These are phyloP conservation scores for Elsinoe australis DNA, from an alignment of 2,329 filamentous ascomycete species.

Conservation along the genomic window DNA sequence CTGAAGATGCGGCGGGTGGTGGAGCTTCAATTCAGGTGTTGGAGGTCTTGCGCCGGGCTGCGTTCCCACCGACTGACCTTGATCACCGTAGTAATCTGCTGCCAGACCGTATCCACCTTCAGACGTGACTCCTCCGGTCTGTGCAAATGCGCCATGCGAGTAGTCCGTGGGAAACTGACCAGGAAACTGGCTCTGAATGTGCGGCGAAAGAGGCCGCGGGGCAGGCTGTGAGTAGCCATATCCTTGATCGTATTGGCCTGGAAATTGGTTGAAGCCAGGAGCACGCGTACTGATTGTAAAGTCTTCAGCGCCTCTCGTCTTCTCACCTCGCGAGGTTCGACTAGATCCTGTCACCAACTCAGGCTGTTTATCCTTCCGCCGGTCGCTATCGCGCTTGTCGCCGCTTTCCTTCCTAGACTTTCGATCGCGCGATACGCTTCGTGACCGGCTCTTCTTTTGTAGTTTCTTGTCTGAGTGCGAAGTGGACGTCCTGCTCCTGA, in stretches of 20 bases:
- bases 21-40: constrained; percentile 45
- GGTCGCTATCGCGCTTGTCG: constrained; percentile 3
- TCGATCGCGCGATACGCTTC: constrained; percentile 26
- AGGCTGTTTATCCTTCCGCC: constrained; percentile 18
- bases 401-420: constrained; percentile 20
- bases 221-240: constrained; percentile 20
- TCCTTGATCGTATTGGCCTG: constrained; percentile 24
- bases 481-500: constrained; percentile 23
- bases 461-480: constrained; percentile 23
- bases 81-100: constrained; percentile 54
- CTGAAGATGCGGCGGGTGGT: constrained; percentile 48
- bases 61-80: constrained; percentile 50
- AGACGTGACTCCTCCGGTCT: constrained; percentile 27
- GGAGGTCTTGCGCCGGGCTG: constrained; percentile 54
- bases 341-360: neutral
- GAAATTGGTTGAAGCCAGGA: constrained; percentile 28
- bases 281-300: constrained; percentile 18
- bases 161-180: constrained; percentile 46
- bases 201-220: constrained; percentile 24
- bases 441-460: constrained; percentile 27
- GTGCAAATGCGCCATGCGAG: constrained; percentile 39
- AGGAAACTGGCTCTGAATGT: constrained; percentile 46
- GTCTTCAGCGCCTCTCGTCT: constrained; percentile 18
- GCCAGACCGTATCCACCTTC: constrained; percentile 44
- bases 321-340: constrained; percentile 20